Percentiles rank a stretch among this genome's conserved stretches.
Conservation (phyloP, 2,329 filamentous ascomycete species). For the Myotisia sp. region DNA sequence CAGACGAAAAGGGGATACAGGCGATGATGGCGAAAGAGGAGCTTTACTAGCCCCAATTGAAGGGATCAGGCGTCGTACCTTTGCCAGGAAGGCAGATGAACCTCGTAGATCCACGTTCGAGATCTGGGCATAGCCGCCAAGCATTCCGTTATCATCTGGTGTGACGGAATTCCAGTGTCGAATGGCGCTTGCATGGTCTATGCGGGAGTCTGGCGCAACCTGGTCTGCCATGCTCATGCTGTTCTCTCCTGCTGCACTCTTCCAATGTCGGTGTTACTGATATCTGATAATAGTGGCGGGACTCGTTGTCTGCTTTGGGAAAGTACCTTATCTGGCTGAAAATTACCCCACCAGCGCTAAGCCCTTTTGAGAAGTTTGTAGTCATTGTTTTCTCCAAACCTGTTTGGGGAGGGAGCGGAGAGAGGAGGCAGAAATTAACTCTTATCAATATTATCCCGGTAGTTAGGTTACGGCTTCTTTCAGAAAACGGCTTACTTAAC, state of each 20-base stretch:
- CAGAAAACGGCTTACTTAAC: too few species aligned
- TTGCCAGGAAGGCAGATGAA: constrained; percentile 54
- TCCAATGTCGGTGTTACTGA: constrained; percentile 41
- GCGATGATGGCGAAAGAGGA: constrained; percentile 7
- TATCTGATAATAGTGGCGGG: too few species aligned
- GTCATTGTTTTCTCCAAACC: too few species aligned
- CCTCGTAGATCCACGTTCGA: constrained; percentile 58
- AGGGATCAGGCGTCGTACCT: constrained; percentile 37
- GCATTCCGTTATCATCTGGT: constrained; percentile 47
- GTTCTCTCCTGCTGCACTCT: constrained; percentile 12
- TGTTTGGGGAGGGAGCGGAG: too few species aligned
- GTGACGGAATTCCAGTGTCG: constrained; percentile 27
- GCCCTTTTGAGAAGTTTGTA: too few species aligned
- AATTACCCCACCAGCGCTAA: too few species aligned
- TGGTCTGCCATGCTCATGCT: constrained; percentile 6
- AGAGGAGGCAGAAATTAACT: too few species aligned
- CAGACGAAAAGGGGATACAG: constrained; percentile 15
- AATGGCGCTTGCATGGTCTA: constrained; percentile 24
- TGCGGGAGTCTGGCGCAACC: constrained; percentile 21
- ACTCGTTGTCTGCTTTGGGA: too few species aligned
- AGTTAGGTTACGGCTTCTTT: too few species aligned
- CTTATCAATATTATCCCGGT: too few species aligned
- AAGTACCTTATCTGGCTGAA: too few species aligned
- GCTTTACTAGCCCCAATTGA: constrained; percentile 4
- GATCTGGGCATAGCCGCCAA: constrained; percentile 58